Evolutionary conservation across 2,329 filamentous ascomycete genomes (phyloP).

Genomic region (Orbilia quercus): DNA sequence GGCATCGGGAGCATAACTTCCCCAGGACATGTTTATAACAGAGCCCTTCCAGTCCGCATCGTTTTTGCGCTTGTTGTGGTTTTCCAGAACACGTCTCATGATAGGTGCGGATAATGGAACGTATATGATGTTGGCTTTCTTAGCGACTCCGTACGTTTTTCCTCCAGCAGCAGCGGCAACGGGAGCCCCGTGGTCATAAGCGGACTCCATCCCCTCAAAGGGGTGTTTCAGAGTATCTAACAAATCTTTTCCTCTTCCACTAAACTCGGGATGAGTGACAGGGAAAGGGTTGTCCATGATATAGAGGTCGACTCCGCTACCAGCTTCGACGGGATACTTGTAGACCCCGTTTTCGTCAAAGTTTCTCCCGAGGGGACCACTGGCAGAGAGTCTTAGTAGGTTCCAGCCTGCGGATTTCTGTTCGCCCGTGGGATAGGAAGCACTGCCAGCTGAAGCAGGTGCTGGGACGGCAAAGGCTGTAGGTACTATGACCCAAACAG

Average conservation of each 20-base stretch:
- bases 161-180: constrained; percentile 12
- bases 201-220: background rate
- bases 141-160: constrained; percentile 18
- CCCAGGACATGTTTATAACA: constrained; percentile 26
- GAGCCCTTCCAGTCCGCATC: constrained; percentile 12
- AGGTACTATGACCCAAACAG: background rate
- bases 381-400: constrained; percentile 16
- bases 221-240: background rate
- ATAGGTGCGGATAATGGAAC: background rate
- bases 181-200: constrained; percentile 1
- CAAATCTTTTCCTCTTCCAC: constrained; percentile 15
- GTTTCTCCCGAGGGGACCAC: background rate
- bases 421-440: background rate
- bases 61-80: constrained; percentile 5
- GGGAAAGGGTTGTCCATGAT: constrained; percentile 3
- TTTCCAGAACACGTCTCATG: background rate
- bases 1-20: background rate
- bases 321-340: constrained; percentile 11
- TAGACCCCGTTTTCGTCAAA: constrained; percentile 14
- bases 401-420: constrained; percentile 14
- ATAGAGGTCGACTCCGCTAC: constrained; percentile 26
- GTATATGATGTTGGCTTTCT: constrained; percentile 22
- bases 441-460: constrained; percentile 5
- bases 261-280: constrained; percentile 9
- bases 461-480: background rate